Base-by-base conservation (phyloP, 164 flowering plant genomes). In the Macadamia integrifolia region DNA sequence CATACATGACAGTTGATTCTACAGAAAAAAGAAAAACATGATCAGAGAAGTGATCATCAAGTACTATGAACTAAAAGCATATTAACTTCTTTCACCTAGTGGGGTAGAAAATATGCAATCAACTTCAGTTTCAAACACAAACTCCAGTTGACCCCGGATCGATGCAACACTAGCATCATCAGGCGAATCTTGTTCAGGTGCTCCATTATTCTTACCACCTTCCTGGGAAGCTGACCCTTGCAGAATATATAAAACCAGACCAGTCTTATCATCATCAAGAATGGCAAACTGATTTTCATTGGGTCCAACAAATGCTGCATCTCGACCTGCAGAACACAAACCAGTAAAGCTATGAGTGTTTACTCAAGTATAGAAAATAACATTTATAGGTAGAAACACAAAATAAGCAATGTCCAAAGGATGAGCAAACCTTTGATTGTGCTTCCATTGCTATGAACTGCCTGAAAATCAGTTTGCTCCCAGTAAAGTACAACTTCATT, bases 101-200 rank as follows among this genome's bases (percentile, higher is more conserved):
- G 99, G 99, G 61, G 99, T 86, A 64, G 96, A 83, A 83, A 90
- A 95, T 68, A 95, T 89, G 57, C 97, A 88, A 78, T 95, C 98
- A 75, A 92, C 89, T 85, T 89, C 97, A 74, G 82, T 80, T 62
- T 95, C 98, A 82, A 95, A 92, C 80, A 80, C 68, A 80, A 90
- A 91, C 50, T 77, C 88, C 72, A 83, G 9, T 29, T 96, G 91
- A 31, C 99, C 98, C 71, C 72, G 77, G 62, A 89, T 67, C 43
- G 92, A 81, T 60, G 72, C 72, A 73, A 49, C 82, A 74, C 78
- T 84, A 66, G 78, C 50, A 43, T 88, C 90, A 14, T 67, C 78
- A 67, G 87, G 62, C 52, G 72, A 79, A 64, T 81, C 79, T 69
- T 75, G 78, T 62, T 85, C 87, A 69, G 73, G 65, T 18, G 67